phyloP scores from a whole-genome alignment of 805 yeast genomes.

The Priceomyces carsonii region DNA sequence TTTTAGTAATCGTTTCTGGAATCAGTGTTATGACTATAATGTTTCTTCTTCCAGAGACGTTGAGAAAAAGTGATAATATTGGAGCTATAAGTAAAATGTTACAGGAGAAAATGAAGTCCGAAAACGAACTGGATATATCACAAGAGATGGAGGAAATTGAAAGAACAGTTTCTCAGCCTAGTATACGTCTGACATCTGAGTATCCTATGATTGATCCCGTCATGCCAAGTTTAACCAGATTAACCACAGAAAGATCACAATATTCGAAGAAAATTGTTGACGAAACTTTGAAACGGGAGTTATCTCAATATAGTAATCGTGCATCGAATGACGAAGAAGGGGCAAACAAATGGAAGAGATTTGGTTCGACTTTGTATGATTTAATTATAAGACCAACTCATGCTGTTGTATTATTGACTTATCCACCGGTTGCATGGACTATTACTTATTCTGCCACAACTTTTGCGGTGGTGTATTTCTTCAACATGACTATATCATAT shows the following conservation, averaged over 20 bases:
- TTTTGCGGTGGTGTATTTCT: slow-evolving; percentile 68
- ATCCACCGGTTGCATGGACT: slow-evolving; percentile 75
- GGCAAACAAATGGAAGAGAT: slow-evolving; percentile 15
- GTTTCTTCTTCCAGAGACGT: slow-evolving; percentile 76
- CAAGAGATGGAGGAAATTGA: slow-evolving; percentile 22
- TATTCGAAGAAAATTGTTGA: slow-evolving; percentile 28
- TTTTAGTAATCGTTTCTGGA: slow-evolving; percentile 68
- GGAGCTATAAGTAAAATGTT: slow-evolving; percentile 16
- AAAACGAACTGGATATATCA: slow-evolving; percentile 2
- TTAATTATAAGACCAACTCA: slow-evolving; percentile 60
- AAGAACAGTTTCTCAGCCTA: slow-evolving; percentile 33
- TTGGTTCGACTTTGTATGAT: slow-evolving; percentile 40
- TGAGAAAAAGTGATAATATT: slow-evolving; percentile 60
- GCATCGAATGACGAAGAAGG: slow-evolving; percentile 10
- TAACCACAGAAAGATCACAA: slow-evolving; percentile 31
- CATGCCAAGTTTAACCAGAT: slow-evolving; percentile 40
- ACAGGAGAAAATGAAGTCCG: slow-evolving; percentile 2
- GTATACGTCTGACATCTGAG: slow-evolving; percentile 23
- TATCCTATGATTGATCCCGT: slow-evolving; percentile 40
- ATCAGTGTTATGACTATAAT: slow-evolving; percentile 48
- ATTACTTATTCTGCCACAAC: slow-evolving; percentile 68
- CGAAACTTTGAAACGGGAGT: slow-evolving; percentile 18
- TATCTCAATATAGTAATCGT: slow-evolving; percentile 3
- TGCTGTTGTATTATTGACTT: slow-evolving; percentile 57
- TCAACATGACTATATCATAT: slow-evolving; percentile 72